Percentiles rank a stretch among this genome's conserved stretches.
Evolutionary conservation across 805 yeast species (phyloP).

Genomic region (Starmerella sp.): DNA sequence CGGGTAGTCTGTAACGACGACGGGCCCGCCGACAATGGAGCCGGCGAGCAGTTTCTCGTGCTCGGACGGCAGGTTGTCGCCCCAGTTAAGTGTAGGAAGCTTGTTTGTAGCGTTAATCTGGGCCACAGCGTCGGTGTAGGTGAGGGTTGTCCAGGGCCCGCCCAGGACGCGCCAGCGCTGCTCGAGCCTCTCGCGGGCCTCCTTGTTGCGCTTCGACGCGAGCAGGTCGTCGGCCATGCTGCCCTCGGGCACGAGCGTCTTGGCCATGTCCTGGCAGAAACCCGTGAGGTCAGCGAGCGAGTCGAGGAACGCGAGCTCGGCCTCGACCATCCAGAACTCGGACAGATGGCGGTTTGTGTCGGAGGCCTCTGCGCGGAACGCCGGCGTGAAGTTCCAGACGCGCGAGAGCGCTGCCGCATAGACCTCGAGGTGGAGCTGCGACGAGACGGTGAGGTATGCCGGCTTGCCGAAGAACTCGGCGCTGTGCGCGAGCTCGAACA

Average conservation of each 20-base stretch:
- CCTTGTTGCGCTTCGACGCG: slow-evolving; percentile 29
- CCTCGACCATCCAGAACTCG: slow-evolving; percentile 98
- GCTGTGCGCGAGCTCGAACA: slow-evolving; percentile 47
- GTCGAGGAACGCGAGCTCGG: slow-evolving; percentile 60
- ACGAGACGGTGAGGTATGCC: slow-evolving; percentile 74
- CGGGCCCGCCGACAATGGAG: slow-evolving; percentile 47
- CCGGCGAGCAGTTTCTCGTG: slow-evolving; percentile 90
- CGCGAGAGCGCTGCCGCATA: slow-evolving; percentile 60
- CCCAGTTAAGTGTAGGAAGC: slow-evolving; percentile 44
- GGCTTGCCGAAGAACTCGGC: slow-evolving; percentile 44
- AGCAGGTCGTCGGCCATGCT: slow-evolving; percentile 22
- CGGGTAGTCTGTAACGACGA: slow-evolving; percentile 87
- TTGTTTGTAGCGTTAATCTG: slow-evolving; percentile 34
- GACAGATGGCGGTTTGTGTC: slow-evolving; percentile 84
- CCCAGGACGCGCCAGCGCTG: slow-evolving; percentile 53
- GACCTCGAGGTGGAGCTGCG: slow-evolving; percentile 84
- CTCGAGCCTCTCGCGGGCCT: slow-evolving; percentile 29
- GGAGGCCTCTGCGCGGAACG: slow-evolving; percentile 86
- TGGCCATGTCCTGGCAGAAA: slow-evolving; percentile 62
- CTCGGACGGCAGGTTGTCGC: slow-evolving; percentile 64
- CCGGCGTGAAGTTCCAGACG: slow-evolving; percentile 84
- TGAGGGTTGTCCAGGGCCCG: slow-evolving; percentile 52
- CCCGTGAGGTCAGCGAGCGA: slow-evolving; percentile 48
- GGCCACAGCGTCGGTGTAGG: slow-evolving; percentile 66
- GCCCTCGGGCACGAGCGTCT: slow-evolving; percentile 33